These are phyloP conservation scores for Parascedosporium putredinis DNA, from an alignment of 2,329 filamentous ascomycete species.

Conservation along the genomic window DNA sequence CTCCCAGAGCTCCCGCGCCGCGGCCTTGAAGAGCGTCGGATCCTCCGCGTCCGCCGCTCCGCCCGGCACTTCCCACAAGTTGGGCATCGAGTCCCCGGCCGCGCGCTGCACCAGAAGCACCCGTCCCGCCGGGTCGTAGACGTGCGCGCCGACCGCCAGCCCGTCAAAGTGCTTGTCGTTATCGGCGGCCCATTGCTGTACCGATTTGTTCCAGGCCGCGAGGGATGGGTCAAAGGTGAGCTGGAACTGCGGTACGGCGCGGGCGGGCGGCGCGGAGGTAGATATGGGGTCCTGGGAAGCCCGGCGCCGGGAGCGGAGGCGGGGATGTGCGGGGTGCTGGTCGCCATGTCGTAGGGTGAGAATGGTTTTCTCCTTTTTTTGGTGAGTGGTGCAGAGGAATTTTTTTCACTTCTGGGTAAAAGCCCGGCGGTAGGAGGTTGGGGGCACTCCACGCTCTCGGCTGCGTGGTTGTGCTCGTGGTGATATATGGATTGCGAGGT, in stretches of 20 bases:
- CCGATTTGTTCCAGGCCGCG: slow-evolving; percentile 12
- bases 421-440: too few relatives aligned
- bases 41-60: slow-evolving; percentile 34
- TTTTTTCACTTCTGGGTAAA: too few relatives aligned
- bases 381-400: too few relatives aligned
- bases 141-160: slow-evolving; percentile 22
- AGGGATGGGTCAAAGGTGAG: slow-evolving; percentile 13
- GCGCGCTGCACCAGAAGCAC: slow-evolving; percentile 38
- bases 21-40: slow-evolving; percentile 28
- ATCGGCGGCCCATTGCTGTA: slow-evolving; percentile 11
- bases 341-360: too few relatives aligned
- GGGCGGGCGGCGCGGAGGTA: neutral
- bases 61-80: slow-evolving; percentile 38
- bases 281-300: neutral
- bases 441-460: too few relatives aligned
- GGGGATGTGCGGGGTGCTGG: too few relatives aligned
- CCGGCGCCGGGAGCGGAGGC: neutral
- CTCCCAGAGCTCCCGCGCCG: slow-evolving; percentile 37
- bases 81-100: slow-evolving; percentile 31
- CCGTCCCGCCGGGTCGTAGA: slow-evolving; percentile 22
- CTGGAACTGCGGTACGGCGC: slow-evolving; percentile 9
- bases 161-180: slow-evolving; percentile 13
- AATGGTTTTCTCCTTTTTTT: neutral
- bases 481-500: too few relatives aligned
- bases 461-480: too few relatives aligned